Evolutionary conservation across 2,329 filamentous ascomycete species (phyloP).

Genomic region (Tolypocladium inflatum): DNA sequence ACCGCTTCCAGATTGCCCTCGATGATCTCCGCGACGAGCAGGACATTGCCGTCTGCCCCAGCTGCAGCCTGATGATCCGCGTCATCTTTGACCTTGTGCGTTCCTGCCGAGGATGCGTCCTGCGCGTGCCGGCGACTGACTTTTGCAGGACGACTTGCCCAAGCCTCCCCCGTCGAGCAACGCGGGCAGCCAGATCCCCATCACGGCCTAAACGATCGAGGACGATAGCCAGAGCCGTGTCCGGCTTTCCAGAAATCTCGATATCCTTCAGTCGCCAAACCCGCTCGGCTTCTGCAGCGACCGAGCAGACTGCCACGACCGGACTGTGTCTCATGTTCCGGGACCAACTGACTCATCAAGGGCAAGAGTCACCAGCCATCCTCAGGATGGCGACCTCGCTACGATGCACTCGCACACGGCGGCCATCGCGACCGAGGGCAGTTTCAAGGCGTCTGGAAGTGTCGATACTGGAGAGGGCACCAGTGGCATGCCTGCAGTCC

Average conservation of each 20-base stretch:
- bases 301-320: background rate
- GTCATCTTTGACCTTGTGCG: conserved; percentile 84
- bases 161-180: conserved; percentile 24
- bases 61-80: conserved; percentile 91
- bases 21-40: conserved; percentile 78
- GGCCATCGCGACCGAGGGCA: background rate
- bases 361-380: background rate
- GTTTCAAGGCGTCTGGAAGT: background rate
- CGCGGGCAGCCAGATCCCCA: conserved; percentile 23
- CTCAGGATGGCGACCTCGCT: background rate
- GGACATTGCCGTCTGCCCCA: conserved; percentile 94
- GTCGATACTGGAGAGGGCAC: background rate
- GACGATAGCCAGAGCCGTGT: background rate
- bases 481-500: background rate
- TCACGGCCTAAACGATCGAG: conserved; percentile 25
- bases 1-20: conserved; percentile 86
- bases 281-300: background rate
- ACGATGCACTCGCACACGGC: too few species aligned
- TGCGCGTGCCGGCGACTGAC: background rate
- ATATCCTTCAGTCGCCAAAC: background rate
- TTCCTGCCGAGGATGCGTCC: background rate
- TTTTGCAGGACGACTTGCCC: conserved; percentile 32
- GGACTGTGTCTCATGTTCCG: background rate
- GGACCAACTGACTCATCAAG: background rate
- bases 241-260: background rate